phyloP scores from a whole-genome alignment of 208 protist species.

The Crithidia fasciculata region DNA sequence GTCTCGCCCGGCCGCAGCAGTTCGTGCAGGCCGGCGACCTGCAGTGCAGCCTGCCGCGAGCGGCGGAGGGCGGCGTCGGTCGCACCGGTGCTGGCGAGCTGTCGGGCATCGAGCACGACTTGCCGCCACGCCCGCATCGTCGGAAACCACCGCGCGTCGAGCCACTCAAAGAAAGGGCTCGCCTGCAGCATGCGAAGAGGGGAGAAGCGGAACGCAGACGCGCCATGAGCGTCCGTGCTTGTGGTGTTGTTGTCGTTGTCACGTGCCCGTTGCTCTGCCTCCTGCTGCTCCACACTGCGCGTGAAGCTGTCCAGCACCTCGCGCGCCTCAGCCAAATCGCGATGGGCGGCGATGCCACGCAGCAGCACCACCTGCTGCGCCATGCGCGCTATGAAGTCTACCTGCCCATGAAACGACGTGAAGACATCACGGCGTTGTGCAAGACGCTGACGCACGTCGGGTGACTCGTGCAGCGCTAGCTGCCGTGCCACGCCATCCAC shows the following conservation, averaged over 20 bases:
- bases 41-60: constrained; percentile 46
- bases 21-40: constrained; percentile 53
- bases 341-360: constrained; percentile 38
- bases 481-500: constrained; percentile 67
- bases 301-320: constrained; percentile 43
- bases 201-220: neutral
- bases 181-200: constrained; percentile 19
- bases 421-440: constrained; percentile 38
- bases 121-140: constrained; percentile 65
- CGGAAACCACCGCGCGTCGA: constrained; percentile 72
- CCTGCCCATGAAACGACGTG: constrained; percentile 35
- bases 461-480: constrained; percentile 52
- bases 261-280: neutral
- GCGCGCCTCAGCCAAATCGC: constrained; percentile 43
- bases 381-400: constrained; percentile 43
- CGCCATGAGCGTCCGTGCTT: no score
- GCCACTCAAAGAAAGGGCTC: constrained; percentile 66
- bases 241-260: neutral
- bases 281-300: constrained; percentile 19
- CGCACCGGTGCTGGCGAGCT: constrained; percentile 41
- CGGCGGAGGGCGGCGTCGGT: constrained; percentile 40
- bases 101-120: constrained; percentile 39
- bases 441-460: constrained; percentile 49
- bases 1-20: constrained; percentile 72
- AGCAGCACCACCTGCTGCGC: constrained; percentile 55